A percentile compares a stretch with the other conserved stretches of the same genome.
phyloP scores from a whole-genome alignment of 163 green algal genomes.

The Scenedesmus sp. region DNA sequence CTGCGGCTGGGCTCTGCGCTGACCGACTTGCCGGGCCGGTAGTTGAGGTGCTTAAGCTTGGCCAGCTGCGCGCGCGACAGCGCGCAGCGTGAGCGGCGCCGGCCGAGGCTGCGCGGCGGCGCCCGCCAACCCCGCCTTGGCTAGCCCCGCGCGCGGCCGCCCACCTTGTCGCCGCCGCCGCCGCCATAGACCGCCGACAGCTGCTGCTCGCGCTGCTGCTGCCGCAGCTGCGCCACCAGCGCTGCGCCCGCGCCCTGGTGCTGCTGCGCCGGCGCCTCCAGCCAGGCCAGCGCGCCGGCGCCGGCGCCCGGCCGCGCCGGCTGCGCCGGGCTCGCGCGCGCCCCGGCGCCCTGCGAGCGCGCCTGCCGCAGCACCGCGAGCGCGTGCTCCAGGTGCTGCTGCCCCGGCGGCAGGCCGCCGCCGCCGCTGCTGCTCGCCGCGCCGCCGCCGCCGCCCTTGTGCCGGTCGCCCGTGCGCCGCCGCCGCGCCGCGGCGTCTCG shows the following conservation, averaged over 20 bases:
- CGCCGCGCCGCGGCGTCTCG: too few relatives aligned
- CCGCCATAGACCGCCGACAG: slow-evolving; percentile 8
- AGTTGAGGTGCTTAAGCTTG: slow-evolving; percentile 24
- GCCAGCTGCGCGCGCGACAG: slow-evolving; percentile 5
- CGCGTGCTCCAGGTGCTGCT: neutral
- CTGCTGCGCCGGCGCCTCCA: neutral
- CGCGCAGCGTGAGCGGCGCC: neutral
- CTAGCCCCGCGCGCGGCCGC: neutral
- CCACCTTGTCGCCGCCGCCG: neutral
- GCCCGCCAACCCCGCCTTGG: neutral
- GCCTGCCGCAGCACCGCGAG: neutral
- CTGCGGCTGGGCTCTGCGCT: slow-evolving; percentile 30
- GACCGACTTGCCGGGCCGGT: neutral
- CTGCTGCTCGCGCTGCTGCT: slow-evolving; percentile 27
- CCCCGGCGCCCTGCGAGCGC: neutral
- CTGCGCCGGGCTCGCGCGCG: too few relatives aligned
- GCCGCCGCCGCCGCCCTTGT: too few relatives aligned
- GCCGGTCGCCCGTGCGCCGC: too few relatives aligned
- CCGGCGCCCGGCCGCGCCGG: neutral
- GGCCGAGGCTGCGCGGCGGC: neutral
- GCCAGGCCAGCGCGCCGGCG: slow-evolving; percentile 3
- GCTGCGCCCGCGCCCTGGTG: too few relatives aligned
- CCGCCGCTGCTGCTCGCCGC: slow-evolving; percentile 23
- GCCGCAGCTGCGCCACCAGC: neutral
- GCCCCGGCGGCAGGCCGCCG: neutral